Base-by-base conservation (phyloP, 73 alveolate genomes). In the Paramecium biaurelia region DNA sequence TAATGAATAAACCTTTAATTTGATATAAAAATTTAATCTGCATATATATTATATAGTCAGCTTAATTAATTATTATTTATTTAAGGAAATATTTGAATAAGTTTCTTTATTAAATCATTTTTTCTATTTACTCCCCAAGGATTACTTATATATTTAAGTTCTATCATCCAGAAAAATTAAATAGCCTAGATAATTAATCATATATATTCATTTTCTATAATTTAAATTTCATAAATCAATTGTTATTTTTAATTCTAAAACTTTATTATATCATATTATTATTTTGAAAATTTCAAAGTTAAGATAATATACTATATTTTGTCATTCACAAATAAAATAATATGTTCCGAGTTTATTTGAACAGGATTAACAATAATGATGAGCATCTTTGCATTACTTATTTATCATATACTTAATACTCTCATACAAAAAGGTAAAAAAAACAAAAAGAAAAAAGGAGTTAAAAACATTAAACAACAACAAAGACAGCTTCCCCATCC, bases 401-500 rank as follows among this genome's bases (percentile, higher is more conserved):
- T 72, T 34, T 32, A 28, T 20, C 21, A 21, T 72, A 28, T 28
- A 72, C n/a, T 72, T 34, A 72, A 38, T 72, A 72, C 86, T 72
- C 86, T 72, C 86, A 72, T 35, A 38, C 63, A 72, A 38, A 34
- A 72, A 38, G 86, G 86, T 72, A 72, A 72, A 37, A 72, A 72
- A 42, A 72, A 72, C 18, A 72, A 37, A 72, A 32, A 72, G 45
- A 72, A 34, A 23, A 72, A 72, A 35, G 86, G 86, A 30, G 59
- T 72, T 15, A 72, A 28, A 37, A 30, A 20, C 38, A 72, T 34
- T 72, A 72, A 72, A 37, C 30, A 20, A 21, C 86, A 34, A 34
- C 38, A 28, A 28, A 72, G 26, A 21, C 56, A 35, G 12, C 86
- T 72, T 72, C 86, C 86, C 86, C 86, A 72, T 72, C 86, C 86